Percentiles rank a stretch among this genome's conserved stretches.
Conservation (phyloP, 2,329 filamentous ascomycete genomes). For the Stromatinia cepivora region DNA sequence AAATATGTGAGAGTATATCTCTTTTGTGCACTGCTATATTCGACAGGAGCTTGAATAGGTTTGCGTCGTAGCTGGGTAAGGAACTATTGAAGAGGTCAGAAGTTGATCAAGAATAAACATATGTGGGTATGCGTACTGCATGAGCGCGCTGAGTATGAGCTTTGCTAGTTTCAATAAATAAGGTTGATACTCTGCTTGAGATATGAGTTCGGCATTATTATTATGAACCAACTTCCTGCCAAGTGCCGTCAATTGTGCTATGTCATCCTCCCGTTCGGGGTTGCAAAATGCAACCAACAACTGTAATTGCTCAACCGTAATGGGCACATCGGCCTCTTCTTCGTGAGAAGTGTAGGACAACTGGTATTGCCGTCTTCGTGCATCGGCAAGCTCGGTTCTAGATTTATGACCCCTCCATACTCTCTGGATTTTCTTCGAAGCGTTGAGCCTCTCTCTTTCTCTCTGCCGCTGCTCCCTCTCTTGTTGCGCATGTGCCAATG, state of each 20-base stretch:
- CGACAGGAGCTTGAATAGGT: conserved; percentile 35
- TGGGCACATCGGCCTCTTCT: not conserved
- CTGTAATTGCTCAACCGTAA: conserved; percentile 46
- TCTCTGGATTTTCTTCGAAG: conserved; percentile 72
- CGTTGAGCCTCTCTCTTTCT: conserved; percentile 75
- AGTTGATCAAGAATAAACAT: not conserved
- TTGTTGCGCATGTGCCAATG: conserved; percentile 82
- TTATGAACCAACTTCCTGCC: conserved; percentile 35
- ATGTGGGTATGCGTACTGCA: conserved; percentile 30
- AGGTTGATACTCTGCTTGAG: conserved; percentile 30
- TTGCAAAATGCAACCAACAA: conserved; percentile 55
- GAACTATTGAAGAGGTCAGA: conserved; percentile 17
- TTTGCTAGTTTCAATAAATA: conserved; percentile 32
- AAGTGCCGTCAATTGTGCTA: conserved; percentile 50
- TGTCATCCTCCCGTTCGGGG: conserved; percentile 48
- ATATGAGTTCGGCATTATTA: conserved; percentile 43
- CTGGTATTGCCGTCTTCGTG: conserved; percentile 65
- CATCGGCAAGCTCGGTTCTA: conserved; percentile 58
- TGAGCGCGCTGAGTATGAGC: conserved; percentile 34
- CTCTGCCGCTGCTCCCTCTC: conserved; percentile 78
- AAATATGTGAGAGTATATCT: conserved; percentile 33
- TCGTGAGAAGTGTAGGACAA: conserved; percentile 38
- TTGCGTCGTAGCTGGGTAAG: conserved; percentile 9
- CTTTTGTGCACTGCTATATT: conserved; percentile 31
- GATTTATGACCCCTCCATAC: conserved; percentile 76